Percentiles rank a stretch among this genome's conserved stretches.
phyloP scores from a whole-genome alignment of 768 basidiomycete genomes.

The Lentinula aciculospora region DNA sequence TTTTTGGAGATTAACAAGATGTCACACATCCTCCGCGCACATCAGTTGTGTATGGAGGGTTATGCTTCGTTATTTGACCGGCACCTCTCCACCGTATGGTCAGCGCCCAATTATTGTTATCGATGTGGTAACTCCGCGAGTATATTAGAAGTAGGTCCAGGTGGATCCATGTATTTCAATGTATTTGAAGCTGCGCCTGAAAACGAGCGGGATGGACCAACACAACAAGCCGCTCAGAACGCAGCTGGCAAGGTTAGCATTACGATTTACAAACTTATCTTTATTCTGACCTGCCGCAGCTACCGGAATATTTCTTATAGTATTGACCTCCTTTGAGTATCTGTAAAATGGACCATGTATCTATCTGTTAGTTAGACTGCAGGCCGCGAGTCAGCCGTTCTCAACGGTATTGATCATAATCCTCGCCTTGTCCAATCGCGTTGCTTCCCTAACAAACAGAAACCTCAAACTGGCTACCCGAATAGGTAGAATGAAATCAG shows the following conservation, averaged over 20 bases:
- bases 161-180: constrained; percentile 86
- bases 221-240: constrained; percentile 69
- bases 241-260: constrained; percentile 61
- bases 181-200: constrained; percentile 99
- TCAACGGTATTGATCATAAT: not conserved
- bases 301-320: constrained; percentile 78
- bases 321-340: not conserved
- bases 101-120: constrained; percentile 98
- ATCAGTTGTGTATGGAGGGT: constrained; percentile 99
- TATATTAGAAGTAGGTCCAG: constrained; percentile 92
- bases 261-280: not conserved
- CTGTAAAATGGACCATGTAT: not conserved
- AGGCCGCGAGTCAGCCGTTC: not conserved
- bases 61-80: constrained; percentile 97
- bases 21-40: constrained; percentile 96
- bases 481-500: constrained; percentile 1
- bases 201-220: constrained; percentile 90
- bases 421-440: not conserved
- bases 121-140: constrained; percentile 97
- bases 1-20: constrained; percentile 95
- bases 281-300: constrained; percentile 29
- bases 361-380: not conserved
- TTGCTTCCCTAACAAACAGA: too few species aligned
- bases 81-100: constrained; percentile 96
- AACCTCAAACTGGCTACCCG: not conserved